These are phyloP conservation scores for Agaricus subrufescens DNA, from an alignment of 768 basidiomycete species.

Conservation along the genomic window DNA sequence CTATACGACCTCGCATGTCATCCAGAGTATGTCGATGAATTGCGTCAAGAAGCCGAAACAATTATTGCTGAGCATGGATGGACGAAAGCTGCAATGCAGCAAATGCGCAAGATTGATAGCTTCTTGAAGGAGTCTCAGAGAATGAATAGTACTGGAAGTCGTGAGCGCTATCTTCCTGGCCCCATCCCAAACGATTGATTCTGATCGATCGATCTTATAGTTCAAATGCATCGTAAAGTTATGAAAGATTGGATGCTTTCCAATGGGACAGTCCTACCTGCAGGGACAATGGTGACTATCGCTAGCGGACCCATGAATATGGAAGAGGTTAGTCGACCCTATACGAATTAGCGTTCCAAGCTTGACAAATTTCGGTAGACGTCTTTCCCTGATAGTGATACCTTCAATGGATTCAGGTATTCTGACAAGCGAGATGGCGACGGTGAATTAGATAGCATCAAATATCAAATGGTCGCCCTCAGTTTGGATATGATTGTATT, in stretches of 20 bases:
- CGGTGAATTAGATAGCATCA: conserved; percentile 19
- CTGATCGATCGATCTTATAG: conserved; percentile 9
- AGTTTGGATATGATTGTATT: conserved; percentile 30
- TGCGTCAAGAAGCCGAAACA: conserved; percentile 28
- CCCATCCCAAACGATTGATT: not conserved
- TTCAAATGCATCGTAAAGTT: conserved; percentile 17
- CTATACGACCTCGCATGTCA: conserved; percentile 25
- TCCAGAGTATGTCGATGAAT: conserved; percentile 22
- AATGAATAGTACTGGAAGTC: conserved; percentile 20
- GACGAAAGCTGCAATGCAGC: conserved; percentile 34
- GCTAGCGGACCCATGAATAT: conserved; percentile 18
- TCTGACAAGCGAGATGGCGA: conserved; percentile 28
- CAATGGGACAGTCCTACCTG: conserved; percentile 21
- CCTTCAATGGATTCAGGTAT: conserved; percentile 47
- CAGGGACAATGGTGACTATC: conserved; percentile 19
- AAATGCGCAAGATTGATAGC: conserved; percentile 39
- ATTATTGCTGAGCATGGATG: conserved; percentile 28
- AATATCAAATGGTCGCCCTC: conserved; percentile 29
- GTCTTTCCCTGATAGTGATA: conserved; percentile 35
- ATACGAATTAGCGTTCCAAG: not conserved
- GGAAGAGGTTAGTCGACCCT: conserved; percentile 14
- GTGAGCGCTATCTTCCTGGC: conserved; percentile 12
- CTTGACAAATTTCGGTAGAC: conserved; percentile 13
- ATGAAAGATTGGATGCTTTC: conserved; percentile 24
- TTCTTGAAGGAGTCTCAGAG: conserved; percentile 39